phyloP scores from a whole-genome alignment of 2,329 filamentous ascomycete species.

The Epichloe uncinata region DNA sequence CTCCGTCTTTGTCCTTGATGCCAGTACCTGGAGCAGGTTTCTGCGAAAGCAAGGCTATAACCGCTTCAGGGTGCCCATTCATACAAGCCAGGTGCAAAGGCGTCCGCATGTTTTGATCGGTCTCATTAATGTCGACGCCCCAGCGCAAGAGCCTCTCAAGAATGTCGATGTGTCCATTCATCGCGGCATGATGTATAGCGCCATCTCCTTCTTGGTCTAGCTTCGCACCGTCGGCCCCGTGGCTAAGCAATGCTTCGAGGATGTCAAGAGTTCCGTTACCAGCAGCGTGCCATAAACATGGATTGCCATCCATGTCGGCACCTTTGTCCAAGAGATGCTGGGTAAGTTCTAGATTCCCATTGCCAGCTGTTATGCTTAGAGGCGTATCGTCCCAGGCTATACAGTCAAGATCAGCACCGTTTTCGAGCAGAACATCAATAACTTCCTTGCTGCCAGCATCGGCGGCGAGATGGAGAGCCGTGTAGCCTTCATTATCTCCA shows the following conservation, averaged over 20 bases:
- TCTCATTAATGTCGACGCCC: neutral
- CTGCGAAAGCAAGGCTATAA: neutral
- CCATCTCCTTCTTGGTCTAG: neutral
- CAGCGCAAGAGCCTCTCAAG: neutral
- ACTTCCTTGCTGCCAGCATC: neutral
- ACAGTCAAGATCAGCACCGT: neutral
- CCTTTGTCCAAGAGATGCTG: neutral
- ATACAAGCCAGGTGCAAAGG: neutral
- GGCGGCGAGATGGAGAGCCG: neutral
- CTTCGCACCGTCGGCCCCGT: neutral
- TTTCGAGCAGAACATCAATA: neutral
- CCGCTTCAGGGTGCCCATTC: neutral
- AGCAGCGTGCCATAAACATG: neutral
- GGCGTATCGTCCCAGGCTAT: neutral
- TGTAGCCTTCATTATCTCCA: neutral
- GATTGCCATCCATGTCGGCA: neutral
- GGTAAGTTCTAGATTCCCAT: neutral
- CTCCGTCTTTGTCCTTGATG: neutral
- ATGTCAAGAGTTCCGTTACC: neutral
- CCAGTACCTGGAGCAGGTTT: neutral
- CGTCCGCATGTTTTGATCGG: neutral
- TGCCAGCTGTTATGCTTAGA: neutral
- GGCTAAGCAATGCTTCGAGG: neutral
- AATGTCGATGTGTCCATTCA: neutral
- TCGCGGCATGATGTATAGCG: neutral